These are phyloP conservation scores for Teratosphaeria gauchensis DNA, from an alignment of 2,329 filamentous ascomycete genomes.

Conservation along the genomic window DNA sequence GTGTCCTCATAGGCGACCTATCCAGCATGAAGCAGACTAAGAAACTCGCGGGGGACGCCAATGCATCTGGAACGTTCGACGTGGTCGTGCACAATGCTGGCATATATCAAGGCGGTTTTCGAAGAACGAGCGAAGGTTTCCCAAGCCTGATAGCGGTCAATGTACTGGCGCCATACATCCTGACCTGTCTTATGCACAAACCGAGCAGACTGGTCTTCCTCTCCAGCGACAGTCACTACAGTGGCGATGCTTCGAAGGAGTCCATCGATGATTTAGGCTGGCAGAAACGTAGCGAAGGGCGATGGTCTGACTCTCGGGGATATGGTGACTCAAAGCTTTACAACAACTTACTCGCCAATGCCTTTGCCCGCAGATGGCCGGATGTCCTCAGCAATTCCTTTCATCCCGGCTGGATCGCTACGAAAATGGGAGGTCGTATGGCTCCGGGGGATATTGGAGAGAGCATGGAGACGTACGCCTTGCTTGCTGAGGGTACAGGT, in stretches of 20 bases:
- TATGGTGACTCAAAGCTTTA: no score
- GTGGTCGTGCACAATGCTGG: neutral
- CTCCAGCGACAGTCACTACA: neutral
- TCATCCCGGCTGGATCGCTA: no score
- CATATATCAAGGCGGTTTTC: neutral
- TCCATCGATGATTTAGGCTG: neutral
- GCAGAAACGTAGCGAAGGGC: neutral
- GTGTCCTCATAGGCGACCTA: no score
- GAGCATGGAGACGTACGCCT: neutral
- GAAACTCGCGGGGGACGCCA: neutral
- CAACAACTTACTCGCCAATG: no score
- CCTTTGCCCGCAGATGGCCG: no score
- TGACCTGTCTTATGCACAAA: neutral
- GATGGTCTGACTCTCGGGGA: no score
- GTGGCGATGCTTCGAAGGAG: neutral
- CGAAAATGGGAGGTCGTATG: neutral
- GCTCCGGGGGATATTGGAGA: constrained; percentile 20
- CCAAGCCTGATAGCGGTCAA: no score
- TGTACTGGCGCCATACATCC: neutral
- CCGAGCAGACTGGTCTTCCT: neutral
- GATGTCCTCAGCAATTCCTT: no score
- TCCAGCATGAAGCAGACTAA: no score
- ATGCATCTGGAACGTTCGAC: neutral
- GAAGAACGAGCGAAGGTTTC: neutral
- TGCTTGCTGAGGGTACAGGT: neutral